Evolutionary conservation across 192 early-diverging fungal genomes (phyloP).

Genomic region (Rhizoclosmatium sp.): DNA sequence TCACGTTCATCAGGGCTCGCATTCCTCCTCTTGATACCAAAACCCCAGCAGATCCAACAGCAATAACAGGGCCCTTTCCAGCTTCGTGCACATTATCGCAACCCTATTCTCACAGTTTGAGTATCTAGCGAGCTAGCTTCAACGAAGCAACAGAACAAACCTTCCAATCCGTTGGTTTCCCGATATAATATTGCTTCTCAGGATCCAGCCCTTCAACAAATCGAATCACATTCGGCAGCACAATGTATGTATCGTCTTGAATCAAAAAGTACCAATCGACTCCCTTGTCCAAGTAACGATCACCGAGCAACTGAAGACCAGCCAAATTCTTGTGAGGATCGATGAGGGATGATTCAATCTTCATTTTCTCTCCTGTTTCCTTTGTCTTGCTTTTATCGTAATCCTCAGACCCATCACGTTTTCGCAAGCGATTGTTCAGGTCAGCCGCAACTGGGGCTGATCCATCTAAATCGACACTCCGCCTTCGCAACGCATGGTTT

Average conservation of each 20-base stretch:
- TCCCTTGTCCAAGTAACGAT: conserved; percentile 49
- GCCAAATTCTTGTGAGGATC: conserved; percentile 68
- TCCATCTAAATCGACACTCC: neutral
- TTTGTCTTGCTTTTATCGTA: neutral
- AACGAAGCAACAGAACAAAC: neutral
- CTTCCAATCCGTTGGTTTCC: conserved; percentile 48
- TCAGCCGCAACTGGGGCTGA: neutral
- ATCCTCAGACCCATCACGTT: neutral
- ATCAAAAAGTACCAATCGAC: conserved; percentile 69
- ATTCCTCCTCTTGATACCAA: conserved; percentile 59
- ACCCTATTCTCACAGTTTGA: conserved; percentile 28
- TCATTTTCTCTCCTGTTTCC: neutral
- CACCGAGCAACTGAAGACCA: conserved; percentile 53
- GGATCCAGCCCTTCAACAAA: conserved; percentile 47
- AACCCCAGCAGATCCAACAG: conserved; percentile 65
- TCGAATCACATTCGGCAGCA: conserved; percentile 54
- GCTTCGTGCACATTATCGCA: conserved; percentile 59
- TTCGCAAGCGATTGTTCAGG: neutral
- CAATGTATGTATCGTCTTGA: conserved; percentile 70
- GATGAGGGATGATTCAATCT: neutral
- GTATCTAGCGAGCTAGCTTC: too few relatives aligned
- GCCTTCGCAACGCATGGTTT: neutral
- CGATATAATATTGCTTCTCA: conserved; percentile 51
- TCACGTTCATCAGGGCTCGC: conserved; percentile 37
- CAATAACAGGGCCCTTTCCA: conserved; percentile 57